Evolutionary conservation across 768 basidiomycete species (phyloP).

Genomic region (Paxillus rubicundulus): DNA sequence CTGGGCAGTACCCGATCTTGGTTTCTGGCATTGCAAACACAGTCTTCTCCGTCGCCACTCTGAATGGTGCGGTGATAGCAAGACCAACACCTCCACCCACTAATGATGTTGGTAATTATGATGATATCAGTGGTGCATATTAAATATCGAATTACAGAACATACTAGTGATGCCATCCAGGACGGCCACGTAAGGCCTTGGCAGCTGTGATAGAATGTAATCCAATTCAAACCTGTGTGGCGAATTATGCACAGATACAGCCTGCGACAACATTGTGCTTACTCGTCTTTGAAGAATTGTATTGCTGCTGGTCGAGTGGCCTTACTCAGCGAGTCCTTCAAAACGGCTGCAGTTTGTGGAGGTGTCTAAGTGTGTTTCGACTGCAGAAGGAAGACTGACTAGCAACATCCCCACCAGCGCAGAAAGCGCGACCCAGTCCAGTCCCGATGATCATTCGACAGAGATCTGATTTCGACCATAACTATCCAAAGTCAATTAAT

Average conservation of each 20-base stretch:
- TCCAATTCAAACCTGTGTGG: slow-evolving; percentile 72
- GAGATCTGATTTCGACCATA: slow-evolving; percentile 72
- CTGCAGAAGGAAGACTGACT: slow-evolving; percentile 46
- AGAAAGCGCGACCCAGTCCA: slow-evolving; percentile 77
- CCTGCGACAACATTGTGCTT: slow-evolving; percentile 32
- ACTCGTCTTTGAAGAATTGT: slow-evolving; percentile 90
- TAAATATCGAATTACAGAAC: slow-evolving; percentile 28
- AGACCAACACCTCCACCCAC: slow-evolving; percentile 98
- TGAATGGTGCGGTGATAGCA: slow-evolving; percentile 76
- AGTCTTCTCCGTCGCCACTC: slow-evolving; percentile 92
- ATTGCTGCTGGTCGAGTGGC: slow-evolving; percentile 62
- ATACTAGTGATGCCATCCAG: slow-evolving; percentile 90
- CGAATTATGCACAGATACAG: slow-evolving; percentile 10
- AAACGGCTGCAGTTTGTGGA: slow-evolving; percentile 45
- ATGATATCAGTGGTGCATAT: slow-evolving; percentile 3
- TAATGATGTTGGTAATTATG: slow-evolving; percentile 31
- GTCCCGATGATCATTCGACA: slow-evolving; percentile 71
- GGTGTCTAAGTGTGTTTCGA: slow-evolving; percentile 1
- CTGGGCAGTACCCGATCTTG: slow-evolving; percentile 85
- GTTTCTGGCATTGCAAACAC: slow-evolving; percentile 96
- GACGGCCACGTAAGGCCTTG: slow-evolving; percentile 88
- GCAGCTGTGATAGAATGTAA: slow-evolving; percentile 62
- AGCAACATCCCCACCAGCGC: slow-evolving; percentile 92
- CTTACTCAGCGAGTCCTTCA: slow-evolving; percentile 47
- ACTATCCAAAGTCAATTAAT: slow-evolving; percentile 39